Evolutionary conservation across 2,329 filamentous ascomycete genomes (phyloP), one percentile per base, ranked within the genome.

Genomic region (Fusarium devonianum): DNA sequence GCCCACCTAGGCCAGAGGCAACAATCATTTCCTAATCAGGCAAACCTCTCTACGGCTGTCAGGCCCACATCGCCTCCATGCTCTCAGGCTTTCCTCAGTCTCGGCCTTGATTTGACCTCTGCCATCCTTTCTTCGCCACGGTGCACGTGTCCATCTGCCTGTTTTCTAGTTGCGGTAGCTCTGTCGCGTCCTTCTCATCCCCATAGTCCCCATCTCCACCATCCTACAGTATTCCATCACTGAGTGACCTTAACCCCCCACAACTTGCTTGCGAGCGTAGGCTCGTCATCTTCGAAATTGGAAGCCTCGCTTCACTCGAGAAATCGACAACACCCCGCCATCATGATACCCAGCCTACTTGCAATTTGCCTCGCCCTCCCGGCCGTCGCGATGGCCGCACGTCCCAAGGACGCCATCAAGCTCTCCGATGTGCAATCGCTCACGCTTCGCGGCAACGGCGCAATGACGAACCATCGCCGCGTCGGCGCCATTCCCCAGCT

Each of bases 401-500:
- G 68, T 7, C 75, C 79, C 48, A 75, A 73, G 28, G 73, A 82
- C 64, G 81, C 81, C 48, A 79, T 84, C 66, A 78, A 81, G 49
- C 78, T 84, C 62, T 83, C 80, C 18, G 64, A 78, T 3, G 88
- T 97, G 45, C 83, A 90, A 60, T 80, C 87, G 36, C 82, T 97
- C 29, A 97, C 92, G 6, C 82, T 97, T 10, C 87, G 85, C 51
- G 79, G 81, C 58, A 79, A 80, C 53, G 71, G 71, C 68, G 78
- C 81, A 39, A 75, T 82, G 64, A 97, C 93, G 1, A 83, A 85
- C 26, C 82, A 89, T 67, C 89, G 92, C 19, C 90, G 93, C 56
- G 83, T 92, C 26, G 67, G 85, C 16, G 76, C 93, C 17, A 82
- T 93, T 35, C 91, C 91, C 0, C 87, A 95, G 75, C 81, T 97